Evolutionary conservation across 176 grass and related monocot genomes (phyloP), one percentile per base, ranked within the genome.

Genomic region (Elymus sibiricus): DNA sequence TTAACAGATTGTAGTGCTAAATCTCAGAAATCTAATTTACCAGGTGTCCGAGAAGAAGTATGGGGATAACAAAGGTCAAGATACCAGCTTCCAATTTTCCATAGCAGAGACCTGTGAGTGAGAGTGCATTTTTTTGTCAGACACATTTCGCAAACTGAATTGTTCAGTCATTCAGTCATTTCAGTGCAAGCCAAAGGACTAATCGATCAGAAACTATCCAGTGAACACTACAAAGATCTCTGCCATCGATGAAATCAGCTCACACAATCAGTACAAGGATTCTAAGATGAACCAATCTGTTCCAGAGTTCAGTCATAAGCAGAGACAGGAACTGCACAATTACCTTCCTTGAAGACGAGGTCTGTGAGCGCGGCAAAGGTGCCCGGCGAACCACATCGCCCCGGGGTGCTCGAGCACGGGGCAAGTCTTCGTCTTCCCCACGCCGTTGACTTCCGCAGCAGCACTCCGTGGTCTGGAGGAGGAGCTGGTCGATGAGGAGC

Each of bases 291-390:
- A 9, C 1, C 12, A 9, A 3, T 42, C 4, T 68, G 21, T 73
- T 39, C 19, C 43, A 78, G 1, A 38, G 37, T 51, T 51, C 61
- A 61, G 74, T 6, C 28, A 43, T 11, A 40, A 24, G 16, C 3
- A 63, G 1, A 16, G 9, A 38, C 37, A 38, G 34, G 7, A 2
- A 19, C 29, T 53, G 24, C 47, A 17, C 3, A 5, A 4, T 1
- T 82, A 97, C 90, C 95, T 94, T 97, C 95, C 85, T 94, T 97
- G 75, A 97, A 97, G 71, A 97, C 92, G 44, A 97, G 37, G 37
- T 6, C 5, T 7, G 6, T 38, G 37, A 38, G 37, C 37, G 37
- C 37, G 37, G 7, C 1, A 88, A 97, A 97, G 19, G 88, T 87
- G 90, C 2, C 95, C 92, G 12, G 90, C 77, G 55, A 94, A 89